These are phyloP conservation scores for Gymnopus androsaceus DNA, from an alignment of 1,284 basidiomycete species.

Conservation along the genomic window DNA sequence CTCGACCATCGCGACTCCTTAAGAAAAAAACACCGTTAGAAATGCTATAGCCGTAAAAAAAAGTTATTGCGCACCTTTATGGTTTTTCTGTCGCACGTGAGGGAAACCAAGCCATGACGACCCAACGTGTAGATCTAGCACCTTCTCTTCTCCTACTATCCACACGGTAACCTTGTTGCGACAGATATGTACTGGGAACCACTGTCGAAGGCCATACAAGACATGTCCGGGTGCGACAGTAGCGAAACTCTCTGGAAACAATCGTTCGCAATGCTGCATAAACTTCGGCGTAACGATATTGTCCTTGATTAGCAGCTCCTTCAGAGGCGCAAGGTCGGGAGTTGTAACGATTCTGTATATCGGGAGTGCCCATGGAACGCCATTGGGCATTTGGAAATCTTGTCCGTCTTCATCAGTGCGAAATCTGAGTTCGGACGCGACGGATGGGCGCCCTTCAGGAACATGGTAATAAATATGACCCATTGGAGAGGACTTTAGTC, in stretches of 20 bases:
- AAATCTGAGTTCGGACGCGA: constrained; percentile 6
- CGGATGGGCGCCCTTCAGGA: neutral
- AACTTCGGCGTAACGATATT: neutral
- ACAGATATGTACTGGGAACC: constrained; percentile 8
- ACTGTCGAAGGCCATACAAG: constrained; percentile 8
- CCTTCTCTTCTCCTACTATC: constrained; percentile 11
- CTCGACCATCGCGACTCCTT: constrained; percentile 3
- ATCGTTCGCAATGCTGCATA: constrained; percentile 2
- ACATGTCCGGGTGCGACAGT: constrained; percentile 1
- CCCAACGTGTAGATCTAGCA: constrained; percentile 13
- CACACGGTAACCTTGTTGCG: constrained; percentile 9
- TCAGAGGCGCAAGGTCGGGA: constrained; percentile 1
- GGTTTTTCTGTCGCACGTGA: neutral
- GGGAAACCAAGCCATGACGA: constrained; percentile 9
- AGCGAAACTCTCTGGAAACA: constrained; percentile 7
- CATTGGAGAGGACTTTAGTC: neutral
- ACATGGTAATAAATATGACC: constrained; percentile 8
- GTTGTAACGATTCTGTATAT: constrained; percentile 10
- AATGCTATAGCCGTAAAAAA: neutral
- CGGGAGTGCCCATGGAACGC: constrained; percentile 5
- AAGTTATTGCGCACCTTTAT: neutral
- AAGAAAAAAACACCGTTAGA: neutral
- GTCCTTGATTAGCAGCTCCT: constrained; percentile 9
- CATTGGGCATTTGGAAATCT: constrained; percentile 6
- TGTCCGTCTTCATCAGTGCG: neutral